These are phyloP conservation scores for Herpetomonas muscarum DNA, from an alignment of 208 protist species.

Conservation along the genomic window DNA sequence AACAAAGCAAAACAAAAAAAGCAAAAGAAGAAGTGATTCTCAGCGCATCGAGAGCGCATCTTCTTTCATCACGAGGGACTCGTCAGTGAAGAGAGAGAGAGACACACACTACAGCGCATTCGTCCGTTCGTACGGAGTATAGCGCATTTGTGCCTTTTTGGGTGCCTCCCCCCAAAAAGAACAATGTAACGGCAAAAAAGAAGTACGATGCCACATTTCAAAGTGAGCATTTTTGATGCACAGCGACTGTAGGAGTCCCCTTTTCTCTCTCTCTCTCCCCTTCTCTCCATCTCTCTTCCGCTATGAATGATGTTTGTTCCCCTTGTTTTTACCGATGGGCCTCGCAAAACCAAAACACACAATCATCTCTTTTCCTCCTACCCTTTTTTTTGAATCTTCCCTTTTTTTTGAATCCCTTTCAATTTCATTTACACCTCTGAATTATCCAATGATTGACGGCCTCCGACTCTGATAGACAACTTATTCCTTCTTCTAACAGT, in stretches of 20 bases:
- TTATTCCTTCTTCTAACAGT: not conserved
- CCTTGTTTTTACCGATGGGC: not conserved
- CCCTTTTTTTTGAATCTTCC: constrained; percentile 1
- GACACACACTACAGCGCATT: too few relatives aligned
- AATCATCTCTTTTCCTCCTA: not conserved
- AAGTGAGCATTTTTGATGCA: not conserved
- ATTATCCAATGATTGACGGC: too few relatives aligned
- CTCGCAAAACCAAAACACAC: not conserved
- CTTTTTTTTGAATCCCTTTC: constrained; percentile 1
- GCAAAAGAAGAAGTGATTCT: too few relatives aligned
- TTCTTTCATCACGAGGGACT: too few relatives aligned
- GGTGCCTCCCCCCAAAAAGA: too few relatives aligned
- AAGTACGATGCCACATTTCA: not conserved
- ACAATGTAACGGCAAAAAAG: too few relatives aligned
- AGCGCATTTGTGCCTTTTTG: too few relatives aligned
- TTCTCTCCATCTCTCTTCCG: constrained; percentile 1
- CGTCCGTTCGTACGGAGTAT: too few relatives aligned
- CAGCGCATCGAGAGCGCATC: too few relatives aligned
- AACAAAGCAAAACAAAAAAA: too few relatives aligned
- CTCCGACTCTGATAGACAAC: too few relatives aligned
- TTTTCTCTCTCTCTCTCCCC: constrained; percentile 3
- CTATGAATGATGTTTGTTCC: not conserved
- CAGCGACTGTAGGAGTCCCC: not conserved
- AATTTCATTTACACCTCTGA: not conserved
- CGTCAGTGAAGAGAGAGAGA: too few relatives aligned